Percentiles rank a stretch among this genome's conserved stretches.
These are phyloP conservation scores for Dictyostelium gargantuum DNA, from an alignment of 208 protist genomes.

Conservation along the genomic window DNA sequence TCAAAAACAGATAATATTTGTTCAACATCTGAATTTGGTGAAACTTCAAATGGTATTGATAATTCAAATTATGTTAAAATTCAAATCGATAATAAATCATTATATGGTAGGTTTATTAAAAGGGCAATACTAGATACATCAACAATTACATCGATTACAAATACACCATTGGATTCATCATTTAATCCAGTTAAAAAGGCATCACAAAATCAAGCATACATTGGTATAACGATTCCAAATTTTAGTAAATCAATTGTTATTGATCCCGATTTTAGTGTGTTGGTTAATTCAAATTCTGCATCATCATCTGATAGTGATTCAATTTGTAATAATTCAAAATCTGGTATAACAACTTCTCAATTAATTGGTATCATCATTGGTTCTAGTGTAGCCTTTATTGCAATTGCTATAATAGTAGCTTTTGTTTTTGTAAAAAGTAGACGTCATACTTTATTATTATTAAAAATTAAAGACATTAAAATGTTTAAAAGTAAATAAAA, in stretches of 20 bases:
- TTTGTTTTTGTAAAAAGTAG: no score
- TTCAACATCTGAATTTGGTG: neutral
- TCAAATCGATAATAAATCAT: neutral
- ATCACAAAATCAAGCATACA: neutral
- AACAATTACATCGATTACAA: neutral
- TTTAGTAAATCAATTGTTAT: neutral
- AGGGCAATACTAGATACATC: neutral
- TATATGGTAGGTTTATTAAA: neutral
- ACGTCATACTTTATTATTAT: no score
- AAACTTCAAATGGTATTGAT: neutral
- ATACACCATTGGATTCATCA: neutral
- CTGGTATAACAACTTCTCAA: neutral
- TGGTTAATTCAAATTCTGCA: neutral
- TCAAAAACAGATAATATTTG: neutral
- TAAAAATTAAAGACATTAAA: no score
- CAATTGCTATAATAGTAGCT: neutral
- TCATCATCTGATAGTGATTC: neutral
- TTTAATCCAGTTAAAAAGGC: neutral
- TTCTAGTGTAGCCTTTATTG: neutral
- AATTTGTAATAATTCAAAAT: neutral
- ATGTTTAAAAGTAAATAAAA: no score
- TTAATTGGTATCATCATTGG: neutral
- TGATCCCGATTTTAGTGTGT: neutral
- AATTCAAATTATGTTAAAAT: neutral
- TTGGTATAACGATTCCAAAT: neutral